Conservation (phyloP, 2,329 filamentous ascomycete genomes). For the Gnomoniopsis smithogilvyi region DNA sequence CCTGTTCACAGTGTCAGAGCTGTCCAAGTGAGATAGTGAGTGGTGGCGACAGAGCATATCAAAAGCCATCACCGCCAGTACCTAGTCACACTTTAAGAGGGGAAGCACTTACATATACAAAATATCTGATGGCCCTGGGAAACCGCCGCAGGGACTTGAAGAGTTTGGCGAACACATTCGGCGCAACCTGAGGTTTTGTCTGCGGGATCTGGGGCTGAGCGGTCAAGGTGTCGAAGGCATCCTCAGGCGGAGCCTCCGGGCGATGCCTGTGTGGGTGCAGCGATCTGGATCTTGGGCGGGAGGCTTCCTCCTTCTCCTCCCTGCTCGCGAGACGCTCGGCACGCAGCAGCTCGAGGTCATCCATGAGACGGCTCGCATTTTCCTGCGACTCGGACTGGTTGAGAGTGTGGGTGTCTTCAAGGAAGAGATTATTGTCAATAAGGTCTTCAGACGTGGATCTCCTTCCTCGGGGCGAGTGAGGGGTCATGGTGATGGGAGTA, state of each 20-base stretch:
- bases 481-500: neutral
- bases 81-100: neutral
- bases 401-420: conserved; percentile 16
- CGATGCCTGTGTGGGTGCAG: conserved; percentile 28
- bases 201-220: conserved; percentile 17
- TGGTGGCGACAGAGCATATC: neutral
- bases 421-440: conserved; percentile 5
- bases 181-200: conserved; percentile 18
- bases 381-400: conserved; percentile 26
- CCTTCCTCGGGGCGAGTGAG: neutral
- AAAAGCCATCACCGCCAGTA: neutral
- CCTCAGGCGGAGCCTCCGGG: conserved; percentile 36
- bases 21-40: neutral
- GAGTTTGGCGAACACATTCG: conserved; percentile 30
- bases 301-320: conserved; percentile 34
- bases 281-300: conserved; percentile 23
- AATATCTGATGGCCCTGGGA: conserved; percentile 46
- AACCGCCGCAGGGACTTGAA: conserved; percentile 46
- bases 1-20: neutral
- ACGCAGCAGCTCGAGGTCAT: conserved; percentile 48
- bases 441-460: neutral
- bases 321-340: conserved; percentile 44
- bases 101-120: conserved; percentile 37
- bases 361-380: conserved; percentile 36
- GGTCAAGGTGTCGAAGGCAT: conserved; percentile 42